Conservation (phyloP, 2,329 filamentous ascomycete species). For the Biscogniauxia sp. region DNA sequence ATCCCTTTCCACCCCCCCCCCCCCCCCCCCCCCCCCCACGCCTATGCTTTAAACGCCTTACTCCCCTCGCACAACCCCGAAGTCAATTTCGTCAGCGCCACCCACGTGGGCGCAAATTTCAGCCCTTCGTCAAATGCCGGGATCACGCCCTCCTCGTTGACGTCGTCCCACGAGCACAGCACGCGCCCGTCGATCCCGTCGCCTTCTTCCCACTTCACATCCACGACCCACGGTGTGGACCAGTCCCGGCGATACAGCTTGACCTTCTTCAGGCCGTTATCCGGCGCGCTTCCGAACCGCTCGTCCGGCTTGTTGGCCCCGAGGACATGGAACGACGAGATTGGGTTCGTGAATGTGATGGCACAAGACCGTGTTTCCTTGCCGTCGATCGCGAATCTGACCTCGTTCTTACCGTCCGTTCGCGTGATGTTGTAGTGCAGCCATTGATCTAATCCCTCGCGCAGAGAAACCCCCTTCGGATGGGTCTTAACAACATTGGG, state of each 20-base stretch:
- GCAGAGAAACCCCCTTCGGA: conserved; percentile 39
- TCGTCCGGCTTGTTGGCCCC: conserved; percentile 58
- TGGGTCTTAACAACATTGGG: conserved; percentile 60
- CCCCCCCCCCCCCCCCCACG: neutral
- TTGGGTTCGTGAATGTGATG: conserved; percentile 66
- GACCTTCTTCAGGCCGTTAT: conserved; percentile 64
- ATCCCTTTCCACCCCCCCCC: neutral
- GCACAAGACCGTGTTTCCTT: conserved; percentile 77
- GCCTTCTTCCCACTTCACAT: conserved; percentile 60
- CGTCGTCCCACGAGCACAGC: conserved; percentile 85
- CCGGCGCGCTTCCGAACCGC: conserved; percentile 63
- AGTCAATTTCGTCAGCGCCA: conserved; percentile 68
- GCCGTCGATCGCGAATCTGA: conserved; percentile 65
- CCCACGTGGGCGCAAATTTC: conserved; percentile 77
- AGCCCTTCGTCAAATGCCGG: conserved; percentile 80
- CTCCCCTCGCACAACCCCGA: conserved; percentile 81
- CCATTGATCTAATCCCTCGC: conserved; percentile 53
- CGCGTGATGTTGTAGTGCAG: conserved; percentile 61
- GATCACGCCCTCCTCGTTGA: conserved; percentile 67
- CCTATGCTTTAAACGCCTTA: conserved; percentile 62
- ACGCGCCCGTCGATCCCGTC: conserved; percentile 60
- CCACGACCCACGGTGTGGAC: conserved; percentile 72
- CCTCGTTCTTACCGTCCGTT: conserved; percentile 42
- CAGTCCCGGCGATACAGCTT: conserved; percentile 82
- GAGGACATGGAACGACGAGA: conserved; percentile 62